These are phyloP conservation scores for Mycena venus DNA, from an alignment of 768 basidiomycete genomes.

Conservation along the genomic window DNA sequence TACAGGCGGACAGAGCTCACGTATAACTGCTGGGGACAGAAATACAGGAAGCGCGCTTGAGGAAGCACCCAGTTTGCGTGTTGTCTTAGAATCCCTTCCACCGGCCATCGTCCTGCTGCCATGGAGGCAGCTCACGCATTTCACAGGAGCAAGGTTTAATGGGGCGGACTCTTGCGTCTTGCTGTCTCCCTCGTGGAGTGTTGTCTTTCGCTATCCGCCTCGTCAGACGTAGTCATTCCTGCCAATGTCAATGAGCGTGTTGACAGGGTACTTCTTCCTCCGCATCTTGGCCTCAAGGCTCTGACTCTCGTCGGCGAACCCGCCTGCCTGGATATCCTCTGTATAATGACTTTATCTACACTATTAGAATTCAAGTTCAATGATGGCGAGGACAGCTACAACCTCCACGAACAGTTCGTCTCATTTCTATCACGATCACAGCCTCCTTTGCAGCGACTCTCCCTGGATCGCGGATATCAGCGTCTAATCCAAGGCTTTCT, in stretches of 20 bases:
- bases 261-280: neutral
- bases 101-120: neutral
- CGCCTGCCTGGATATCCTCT: neutral
- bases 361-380: neutral
- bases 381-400: neutral
- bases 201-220: too few relatives aligned
- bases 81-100: neutral
- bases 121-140: constrained; percentile 11
- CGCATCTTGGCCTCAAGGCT: neutral
- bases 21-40: too few relatives aligned
- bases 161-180: neutral
- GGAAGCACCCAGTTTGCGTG: neutral
- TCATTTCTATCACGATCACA: neutral
- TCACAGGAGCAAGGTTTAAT: neutral
- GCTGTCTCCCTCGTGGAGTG: constrained; percentile 1
- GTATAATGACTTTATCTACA: neutral
- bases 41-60: too few relatives aligned
- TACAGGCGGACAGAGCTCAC: too few relatives aligned
- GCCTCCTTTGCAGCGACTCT: neutral
- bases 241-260: neutral
- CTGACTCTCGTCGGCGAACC: neutral
- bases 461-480: neutral
- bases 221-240: too few relatives aligned
- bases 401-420: neutral
- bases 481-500: neutral